Base-by-base conservation (phyloP, 345 rosid species). In the Eucalyptus grandis region DNA sequence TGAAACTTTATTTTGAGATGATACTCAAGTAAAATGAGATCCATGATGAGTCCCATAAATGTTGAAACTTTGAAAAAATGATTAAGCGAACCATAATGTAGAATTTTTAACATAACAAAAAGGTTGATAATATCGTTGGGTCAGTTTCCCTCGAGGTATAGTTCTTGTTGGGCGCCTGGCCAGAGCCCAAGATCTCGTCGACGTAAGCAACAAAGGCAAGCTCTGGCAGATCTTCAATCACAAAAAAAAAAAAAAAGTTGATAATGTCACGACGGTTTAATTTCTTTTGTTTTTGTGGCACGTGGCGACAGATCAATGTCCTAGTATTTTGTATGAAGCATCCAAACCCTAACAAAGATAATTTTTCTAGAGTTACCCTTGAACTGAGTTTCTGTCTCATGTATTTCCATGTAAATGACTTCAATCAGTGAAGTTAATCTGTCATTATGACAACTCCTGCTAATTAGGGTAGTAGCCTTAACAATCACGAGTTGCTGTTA, bases 211-310 rank as follows among this genome's bases (percentile, higher is more conserved):
- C 14, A 47, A 47, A 11, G 49, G 14, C 14, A 47, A 2, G 12
- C 12, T 47, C 11, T 1, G 49, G 5, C 14, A 11, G 14, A 47
- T 47, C 2, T 0, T 47, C 5, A 0, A 1, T 47, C 49, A 11
- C 49, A 1, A 4, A 47, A n/a, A n/a, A 4, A 37, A 37, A 40
- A 40, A 40, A 72, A 72, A 37, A 3, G 3, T 19, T 37, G 8
- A 34, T 34, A 34, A 37, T 37, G 8, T 11, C 7, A 44, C 6
- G 83, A 6, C 1, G 0, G 14, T 11, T 2, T 9, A 30, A 65
- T n/a, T 77, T 77, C 21, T 9, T 7, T 2, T 77, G 11, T 5
- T 77, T 77, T 2, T 0, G 30, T 26, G 9, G 47, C 8, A 37
- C 15, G 0, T 21, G 47, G 58, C 5, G 58, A 53, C 47, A 22